phyloP scores from a whole-genome alignment of 75 land plant genomes.

The Pinus taeda region DNA sequence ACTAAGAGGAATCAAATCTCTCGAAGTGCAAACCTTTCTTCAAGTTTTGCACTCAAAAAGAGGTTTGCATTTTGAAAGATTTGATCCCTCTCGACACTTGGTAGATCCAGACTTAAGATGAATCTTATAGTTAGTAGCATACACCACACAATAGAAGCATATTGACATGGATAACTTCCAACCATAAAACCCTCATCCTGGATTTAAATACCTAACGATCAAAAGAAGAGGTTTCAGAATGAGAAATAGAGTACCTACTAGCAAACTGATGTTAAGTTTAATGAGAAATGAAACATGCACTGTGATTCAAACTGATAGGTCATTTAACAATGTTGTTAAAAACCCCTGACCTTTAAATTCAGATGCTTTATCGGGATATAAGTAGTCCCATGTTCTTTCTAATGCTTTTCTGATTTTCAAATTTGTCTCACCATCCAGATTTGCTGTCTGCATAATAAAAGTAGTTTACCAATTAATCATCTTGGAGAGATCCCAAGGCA shows the following conservation, averaged over 20 bases:
- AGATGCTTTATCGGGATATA: slow-evolving; percentile 72
- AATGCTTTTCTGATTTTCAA: slow-evolving; percentile 96
- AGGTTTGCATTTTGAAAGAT: no score
- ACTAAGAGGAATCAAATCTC: no score
- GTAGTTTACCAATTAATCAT: background rate
- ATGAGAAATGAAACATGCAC: background rate
- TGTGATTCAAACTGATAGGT: background rate
- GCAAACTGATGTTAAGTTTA: no score
- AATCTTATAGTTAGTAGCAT: no score
- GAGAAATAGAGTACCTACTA: no score
- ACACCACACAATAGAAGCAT: no score
- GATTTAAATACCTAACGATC: background rate
- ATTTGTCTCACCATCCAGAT: slow-evolving; percentile 98
- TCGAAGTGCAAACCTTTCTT: no score
- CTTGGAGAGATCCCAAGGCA: no score
- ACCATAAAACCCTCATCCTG: background rate
- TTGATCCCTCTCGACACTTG: no score
- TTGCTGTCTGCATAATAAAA: slow-evolving; percentile 70
- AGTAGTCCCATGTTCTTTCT: slow-evolving; percentile 97
- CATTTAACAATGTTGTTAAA: background rate
- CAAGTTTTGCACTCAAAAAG: no score
- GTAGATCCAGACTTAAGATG: no score
- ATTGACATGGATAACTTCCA: no score
- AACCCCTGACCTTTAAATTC: slow-evolving; percentile 74
- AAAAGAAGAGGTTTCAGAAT: background rate